These are phyloP conservation scores for Kodamaea fukazawae DNA, from an alignment of 805 yeast species.

Conservation along the genomic window DNA sequence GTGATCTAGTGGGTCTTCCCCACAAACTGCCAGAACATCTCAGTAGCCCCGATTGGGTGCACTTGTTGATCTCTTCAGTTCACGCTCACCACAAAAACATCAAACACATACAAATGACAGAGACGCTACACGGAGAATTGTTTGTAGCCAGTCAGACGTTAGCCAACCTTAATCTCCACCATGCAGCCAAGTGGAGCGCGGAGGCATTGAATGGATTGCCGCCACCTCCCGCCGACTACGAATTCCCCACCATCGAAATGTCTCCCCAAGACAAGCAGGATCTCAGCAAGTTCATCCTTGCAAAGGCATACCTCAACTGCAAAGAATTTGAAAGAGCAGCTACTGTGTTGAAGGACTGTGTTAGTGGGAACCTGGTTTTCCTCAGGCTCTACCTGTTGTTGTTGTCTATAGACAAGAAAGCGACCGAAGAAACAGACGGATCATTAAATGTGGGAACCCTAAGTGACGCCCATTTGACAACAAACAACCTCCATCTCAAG, in stretches of 20 bases:
- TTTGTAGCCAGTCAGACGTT: slow-evolving; percentile 37
- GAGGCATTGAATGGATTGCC: slow-evolving; percentile 72
- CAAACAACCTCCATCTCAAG: slow-evolving; percentile 26
- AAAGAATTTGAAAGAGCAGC: slow-evolving; percentile 84
- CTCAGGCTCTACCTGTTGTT: slow-evolving; percentile 65
- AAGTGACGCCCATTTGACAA: slow-evolving; percentile 20
- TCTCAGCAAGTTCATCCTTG: slow-evolving; percentile 52
- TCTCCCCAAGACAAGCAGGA: slow-evolving; percentile 35
- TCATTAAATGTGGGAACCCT: slow-evolving; percentile 43
- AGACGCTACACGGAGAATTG: slow-evolving; percentile 22
- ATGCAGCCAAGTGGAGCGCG: slow-evolving; percentile 78
- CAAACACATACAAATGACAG: too few relatives aligned
- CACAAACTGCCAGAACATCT: too few relatives aligned
- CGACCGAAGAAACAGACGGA: slow-evolving; percentile 70
- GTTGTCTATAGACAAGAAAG: slow-evolving; percentile 73
- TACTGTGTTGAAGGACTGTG: slow-evolving; percentile 50
- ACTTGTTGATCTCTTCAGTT: too few relatives aligned
- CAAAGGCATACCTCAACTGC: slow-evolving; percentile 71
- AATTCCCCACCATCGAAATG: slow-evolving; percentile 13
- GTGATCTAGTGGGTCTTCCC: too few relatives aligned
- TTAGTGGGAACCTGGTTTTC: slow-evolving; percentile 54
- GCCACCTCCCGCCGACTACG: slow-evolving; percentile 3
- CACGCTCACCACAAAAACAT: not conserved
- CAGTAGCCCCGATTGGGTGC: too few relatives aligned
- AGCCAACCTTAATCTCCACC: slow-evolving; percentile 56